phyloP scores from a whole-genome alignment of 2,329 filamentous ascomycete genomes.

The Tolypocladium capitatum region DNA sequence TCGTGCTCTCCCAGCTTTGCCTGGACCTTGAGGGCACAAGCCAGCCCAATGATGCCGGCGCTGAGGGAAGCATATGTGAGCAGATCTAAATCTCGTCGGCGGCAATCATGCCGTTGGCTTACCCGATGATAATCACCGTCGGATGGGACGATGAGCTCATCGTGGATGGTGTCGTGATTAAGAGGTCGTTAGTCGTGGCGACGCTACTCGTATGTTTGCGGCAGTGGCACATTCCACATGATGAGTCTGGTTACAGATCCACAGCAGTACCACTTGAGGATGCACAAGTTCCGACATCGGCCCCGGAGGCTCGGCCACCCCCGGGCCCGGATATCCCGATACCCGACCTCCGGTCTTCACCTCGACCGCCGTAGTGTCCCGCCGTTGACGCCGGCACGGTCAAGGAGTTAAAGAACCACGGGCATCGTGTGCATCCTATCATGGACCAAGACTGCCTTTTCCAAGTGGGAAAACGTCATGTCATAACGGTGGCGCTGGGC shows the following conservation, averaged over 20 bases:
- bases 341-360: not conserved
- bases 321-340: not conserved
- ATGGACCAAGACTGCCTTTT: too few species aligned
- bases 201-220: too few species aligned
- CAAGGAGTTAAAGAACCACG: not conserved
- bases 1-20: slow-evolving; percentile 4
- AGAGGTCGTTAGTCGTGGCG: not conserved
- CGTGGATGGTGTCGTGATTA: not conserved
- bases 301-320: too few species aligned
- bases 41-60: slow-evolving; percentile 40
- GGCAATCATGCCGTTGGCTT: not conserved
- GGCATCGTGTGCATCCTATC: too few species aligned
- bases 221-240: not conserved
- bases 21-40: slow-evolving; percentile 32
- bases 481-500: not conserved
- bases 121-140: slow-evolving; percentile 5
- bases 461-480: not conserved
- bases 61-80: slow-evolving; percentile 15
- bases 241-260: not conserved
- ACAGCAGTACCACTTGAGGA: too few species aligned
- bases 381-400: not conserved
- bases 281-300: not conserved
- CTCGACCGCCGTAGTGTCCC: not conserved
- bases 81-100: not conserved
- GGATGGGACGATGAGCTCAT: not conserved